Conservation (phyloP, 2,329 filamentous ascomycete genomes). For the Magnaporthiopsis rhizophila region DNA sequence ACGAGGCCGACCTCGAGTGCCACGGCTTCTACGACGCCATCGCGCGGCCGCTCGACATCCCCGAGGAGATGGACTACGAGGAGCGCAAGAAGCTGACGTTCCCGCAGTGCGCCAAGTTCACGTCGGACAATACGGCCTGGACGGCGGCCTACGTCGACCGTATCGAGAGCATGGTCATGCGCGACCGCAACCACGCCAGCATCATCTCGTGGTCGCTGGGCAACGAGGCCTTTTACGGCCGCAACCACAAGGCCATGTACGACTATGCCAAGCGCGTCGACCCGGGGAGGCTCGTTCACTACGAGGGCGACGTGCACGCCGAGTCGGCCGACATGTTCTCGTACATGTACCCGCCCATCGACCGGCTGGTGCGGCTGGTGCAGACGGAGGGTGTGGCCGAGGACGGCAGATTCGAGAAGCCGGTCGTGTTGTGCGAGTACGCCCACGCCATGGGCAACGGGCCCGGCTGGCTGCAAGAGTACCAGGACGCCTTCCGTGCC, state of each 20-base stretch:
- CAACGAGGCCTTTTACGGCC: constrained; percentile 65
- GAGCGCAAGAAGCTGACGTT: constrained; percentile 52
- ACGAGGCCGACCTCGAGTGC: constrained; percentile 43
- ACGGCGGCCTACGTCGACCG: constrained; percentile 59
- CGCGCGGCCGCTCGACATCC: constrained; percentile 41
- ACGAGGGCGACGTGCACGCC: constrained; percentile 56
- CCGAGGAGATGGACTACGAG: constrained; percentile 50
- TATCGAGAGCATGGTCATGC: constrained; percentile 52
- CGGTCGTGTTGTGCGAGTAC: constrained; percentile 51
- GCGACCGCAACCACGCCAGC: constrained; percentile 64
- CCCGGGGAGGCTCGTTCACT: constrained; percentile 52
- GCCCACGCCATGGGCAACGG: constrained; percentile 67
- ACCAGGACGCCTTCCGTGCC: constrained; percentile 54
- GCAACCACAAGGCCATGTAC: constrained; percentile 62
- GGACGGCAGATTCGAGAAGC: constrained; percentile 43
- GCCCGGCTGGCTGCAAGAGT: constrained; percentile 61
- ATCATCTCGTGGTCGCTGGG: constrained; percentile 67
- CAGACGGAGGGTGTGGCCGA: constrained; percentile 31
- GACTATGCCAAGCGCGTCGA: constrained; percentile 52
- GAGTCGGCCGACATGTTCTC: constrained; percentile 57
- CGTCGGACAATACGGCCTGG: constrained; percentile 54
- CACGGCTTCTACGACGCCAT: constrained; percentile 45
- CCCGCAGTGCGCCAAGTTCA: constrained; percentile 46
- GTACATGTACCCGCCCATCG: constrained; percentile 56
- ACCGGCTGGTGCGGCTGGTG: constrained; percentile 39